Evolutionary conservation across 192 early-diverging fungal species (phyloP).

Genomic region (Chytriomyces confervae): DNA sequence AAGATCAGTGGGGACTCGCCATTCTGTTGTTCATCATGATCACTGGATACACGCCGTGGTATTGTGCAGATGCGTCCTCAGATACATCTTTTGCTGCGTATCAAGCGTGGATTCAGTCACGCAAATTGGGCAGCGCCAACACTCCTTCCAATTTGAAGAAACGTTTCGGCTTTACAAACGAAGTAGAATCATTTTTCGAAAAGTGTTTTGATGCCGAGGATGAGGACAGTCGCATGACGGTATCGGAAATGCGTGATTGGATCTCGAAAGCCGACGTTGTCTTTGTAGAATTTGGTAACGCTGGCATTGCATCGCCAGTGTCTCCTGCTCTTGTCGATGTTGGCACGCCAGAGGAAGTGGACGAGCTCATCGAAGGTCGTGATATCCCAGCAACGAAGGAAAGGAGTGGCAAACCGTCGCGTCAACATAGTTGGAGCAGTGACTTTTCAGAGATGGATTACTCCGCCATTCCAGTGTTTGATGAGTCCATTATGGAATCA

Average conservation of each 20-base stretch:
- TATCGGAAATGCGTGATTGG: conserved; percentile 10
- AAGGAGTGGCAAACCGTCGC: neutral
- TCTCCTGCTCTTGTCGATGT: neutral
- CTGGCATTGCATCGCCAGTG: neutral
- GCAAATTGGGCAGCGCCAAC: neutral
- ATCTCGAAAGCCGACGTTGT: neutral
- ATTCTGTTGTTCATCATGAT: conserved; percentile 76
- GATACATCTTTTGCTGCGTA: conserved; percentile 75
- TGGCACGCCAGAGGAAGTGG: neutral
- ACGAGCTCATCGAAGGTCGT: neutral
- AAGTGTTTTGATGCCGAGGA: conserved; percentile 11
- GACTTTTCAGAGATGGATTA: conserved; percentile 32
- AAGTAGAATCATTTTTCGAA: conserved; percentile 16
- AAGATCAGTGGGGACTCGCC: conserved; percentile 80
- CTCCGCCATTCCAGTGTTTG: conserved; percentile 21
- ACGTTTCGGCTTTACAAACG: conserved; percentile 6
- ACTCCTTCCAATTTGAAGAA: neutral
- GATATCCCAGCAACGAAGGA: neutral
- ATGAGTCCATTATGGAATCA: neutral
- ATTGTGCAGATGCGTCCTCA: conserved; percentile 37
- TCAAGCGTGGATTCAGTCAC: conserved; percentile 7
- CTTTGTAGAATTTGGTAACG: neutral
- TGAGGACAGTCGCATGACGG: neutral
- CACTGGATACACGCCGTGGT: conserved; percentile 83
- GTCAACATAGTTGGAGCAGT: conserved; percentile 9